Base-by-base conservation (phyloP, 352 stramenopile genomes). In the Globisporangium megalacanthum region DNA sequence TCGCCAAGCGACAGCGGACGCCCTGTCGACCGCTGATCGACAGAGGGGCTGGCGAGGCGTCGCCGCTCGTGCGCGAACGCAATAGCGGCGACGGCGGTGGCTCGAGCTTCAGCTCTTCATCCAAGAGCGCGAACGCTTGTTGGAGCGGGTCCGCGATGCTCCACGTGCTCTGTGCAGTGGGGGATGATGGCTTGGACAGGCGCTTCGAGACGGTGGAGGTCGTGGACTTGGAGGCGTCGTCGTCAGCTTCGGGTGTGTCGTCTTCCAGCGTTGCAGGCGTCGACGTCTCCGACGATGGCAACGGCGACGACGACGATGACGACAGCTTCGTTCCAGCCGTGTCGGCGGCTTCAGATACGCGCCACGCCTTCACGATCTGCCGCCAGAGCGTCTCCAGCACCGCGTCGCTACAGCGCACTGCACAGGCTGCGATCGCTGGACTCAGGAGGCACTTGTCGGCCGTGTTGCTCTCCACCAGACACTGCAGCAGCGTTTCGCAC, bases 391-490 rank as follows among this genome's bases (percentile, higher is more conserved):
- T 57, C 6, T 61, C 53, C 22, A 92, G 25, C 14, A 91, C 72
- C 1, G 46, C 60, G 37, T 81, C 73, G 63, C 77, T 89, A 64
- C 78, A 89, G 31, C 70, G 65, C 33, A 72, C 54, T 14, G 83
- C 77, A 58, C 82, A 92, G 2, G 68, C 67, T 15, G 77, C 75
- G 52, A 94, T 88, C 66, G 79, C 91, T 20, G 83, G 69, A 55
- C 76, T 89, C 15, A 95, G 72, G 17, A 88, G 56, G 50, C 86
- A 89, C 48, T 77, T 87, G 46, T 90, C 25, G 25, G 25, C 78
- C 10, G 66, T 73, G 67, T 95, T 95, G 52, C 72, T 60, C 54
- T 92, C 83, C 45, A 93, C 44, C 20, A 95, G 66, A 61, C 73
- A 88, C 51, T 75, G 83, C 52, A 95, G 62, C 59, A 95, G 68